phyloP scores from a whole-genome alignment of 192 early-diverging fungal genomes.

The Coemansia biformis region DNA sequence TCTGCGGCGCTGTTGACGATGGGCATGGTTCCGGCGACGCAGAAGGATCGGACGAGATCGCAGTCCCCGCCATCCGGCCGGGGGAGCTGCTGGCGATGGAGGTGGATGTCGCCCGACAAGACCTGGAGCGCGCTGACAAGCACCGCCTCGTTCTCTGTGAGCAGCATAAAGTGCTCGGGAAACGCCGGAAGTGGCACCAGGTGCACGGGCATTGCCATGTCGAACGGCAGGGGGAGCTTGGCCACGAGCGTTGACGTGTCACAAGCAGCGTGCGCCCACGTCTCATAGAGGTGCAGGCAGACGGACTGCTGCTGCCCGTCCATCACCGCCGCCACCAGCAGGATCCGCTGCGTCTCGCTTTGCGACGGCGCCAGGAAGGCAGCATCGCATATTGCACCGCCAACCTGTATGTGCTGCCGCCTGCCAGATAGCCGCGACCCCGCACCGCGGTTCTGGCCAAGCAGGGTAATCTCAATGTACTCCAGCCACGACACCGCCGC shows the following conservation, averaged over 20 bases:
- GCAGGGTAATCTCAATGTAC: constrained; percentile 16
- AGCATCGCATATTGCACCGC: constrained; percentile 30
- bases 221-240: constrained; percentile 31
- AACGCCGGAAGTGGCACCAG: constrained; percentile 25
- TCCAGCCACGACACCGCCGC: constrained; percentile 32
- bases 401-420: constrained; percentile 4
- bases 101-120: constrained; percentile 36
- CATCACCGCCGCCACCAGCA: constrained; percentile 29
- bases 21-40: constrained; percentile 15
- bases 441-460: background rate
- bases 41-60: constrained; percentile 14
- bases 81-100: constrained; percentile 20
- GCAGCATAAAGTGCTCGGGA: constrained; percentile 31
- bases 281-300: constrained; percentile 30
- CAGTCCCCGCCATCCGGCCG: background rate
- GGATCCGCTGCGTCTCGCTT: constrained; percentile 18
- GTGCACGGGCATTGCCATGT: constrained; percentile 21
- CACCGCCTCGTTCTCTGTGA: constrained; percentile 15
- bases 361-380: constrained; percentile 17
- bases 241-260: constrained; percentile 7
- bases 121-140: constrained; percentile 36
- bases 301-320: constrained; percentile 11
- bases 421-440: background rate
- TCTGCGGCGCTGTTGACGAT: background rate
- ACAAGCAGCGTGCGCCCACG: constrained; percentile 7